Evolutionary conservation across 371 early-diverging fungal species (phyloP).

Genomic region (Mucor mucedo): DNA sequence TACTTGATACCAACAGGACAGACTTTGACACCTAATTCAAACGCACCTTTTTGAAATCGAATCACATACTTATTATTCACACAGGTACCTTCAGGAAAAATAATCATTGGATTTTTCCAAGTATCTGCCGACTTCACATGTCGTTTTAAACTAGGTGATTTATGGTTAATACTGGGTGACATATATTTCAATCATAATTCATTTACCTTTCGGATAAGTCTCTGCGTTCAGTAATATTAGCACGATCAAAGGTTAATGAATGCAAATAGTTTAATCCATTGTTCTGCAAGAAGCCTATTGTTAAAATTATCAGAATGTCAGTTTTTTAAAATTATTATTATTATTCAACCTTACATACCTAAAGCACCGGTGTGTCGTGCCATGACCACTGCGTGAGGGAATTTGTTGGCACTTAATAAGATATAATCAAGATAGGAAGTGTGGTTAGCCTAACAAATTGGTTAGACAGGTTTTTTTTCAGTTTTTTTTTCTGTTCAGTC

Average conservation of each 20-base stretch:
- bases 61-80: conserved; percentile 86
- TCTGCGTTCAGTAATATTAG: conserved; percentile 68
- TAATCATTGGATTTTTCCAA: conserved; percentile 62
- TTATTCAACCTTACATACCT: conserved; percentile 20
- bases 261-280: conserved; percentile 71
- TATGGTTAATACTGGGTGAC: background rate
- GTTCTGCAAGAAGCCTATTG: conserved; percentile 73
- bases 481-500: no score
- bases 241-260: conserved; percentile 77
- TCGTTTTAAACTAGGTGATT: conserved; percentile 27
- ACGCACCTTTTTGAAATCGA: conserved; percentile 89
- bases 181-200: conserved; percentile 28
- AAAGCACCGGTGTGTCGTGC: conserved; percentile 64
- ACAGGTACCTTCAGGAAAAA: conserved; percentile 92
- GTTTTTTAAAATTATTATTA: background rate
- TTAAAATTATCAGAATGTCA: background rate
- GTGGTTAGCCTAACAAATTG: conserved; percentile 65
- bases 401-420: conserved; percentile 71
- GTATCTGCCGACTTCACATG: conserved; percentile 43
- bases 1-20: conserved; percentile 53
- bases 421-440: conserved; percentile 86
- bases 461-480: background rate
- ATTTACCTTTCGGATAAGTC: conserved; percentile 50
- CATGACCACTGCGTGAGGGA: conserved; percentile 80
- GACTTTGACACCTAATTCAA: conserved; percentile 74